These are phyloP conservation scores for Venturia carpophila DNA, from an alignment of 2,329 filamentous ascomycete species.

Conservation along the genomic window DNA sequence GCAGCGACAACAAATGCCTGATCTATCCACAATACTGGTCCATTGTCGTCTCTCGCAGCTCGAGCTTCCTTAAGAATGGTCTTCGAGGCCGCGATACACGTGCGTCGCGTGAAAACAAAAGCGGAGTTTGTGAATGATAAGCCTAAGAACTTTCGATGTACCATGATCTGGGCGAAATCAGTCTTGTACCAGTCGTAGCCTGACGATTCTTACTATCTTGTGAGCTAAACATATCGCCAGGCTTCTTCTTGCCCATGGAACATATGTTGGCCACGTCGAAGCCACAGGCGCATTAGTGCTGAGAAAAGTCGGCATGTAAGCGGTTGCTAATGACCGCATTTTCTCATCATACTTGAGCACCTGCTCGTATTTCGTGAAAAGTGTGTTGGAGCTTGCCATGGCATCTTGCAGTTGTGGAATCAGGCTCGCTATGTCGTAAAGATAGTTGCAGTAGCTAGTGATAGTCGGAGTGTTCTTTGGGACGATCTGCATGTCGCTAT, in stretches of 20 bases:
- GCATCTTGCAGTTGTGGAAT: constrained; percentile 35
- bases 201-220: constrained; percentile 39
- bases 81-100: constrained; percentile 35
- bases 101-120: constrained; percentile 38
- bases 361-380: constrained; percentile 35
- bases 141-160: constrained; percentile 36
- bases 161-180: background rate
- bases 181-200: background rate
- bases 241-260: constrained; percentile 34
- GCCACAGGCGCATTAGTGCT: constrained; percentile 29
- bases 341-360: constrained; percentile 35
- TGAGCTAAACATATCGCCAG: constrained; percentile 35
- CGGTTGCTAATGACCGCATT: constrained; percentile 30
- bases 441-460: constrained; percentile 31
- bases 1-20: constrained; percentile 37
- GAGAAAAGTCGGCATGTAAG: constrained; percentile 32
- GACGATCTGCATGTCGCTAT: constrained; percentile 28
- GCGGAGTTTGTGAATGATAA: constrained; percentile 36
- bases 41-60: constrained; percentile 29
- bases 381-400: constrained; percentile 29
- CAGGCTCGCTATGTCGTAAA: constrained; percentile 33
- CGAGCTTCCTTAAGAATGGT: constrained; percentile 35
- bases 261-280: constrained; percentile 35
- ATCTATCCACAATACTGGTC: constrained; percentile 38
- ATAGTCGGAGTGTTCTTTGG: constrained; percentile 26